Conservation (phyloP, 2,329 filamentous ascomycete genomes). For the Dactylellina sp. region DNA sequence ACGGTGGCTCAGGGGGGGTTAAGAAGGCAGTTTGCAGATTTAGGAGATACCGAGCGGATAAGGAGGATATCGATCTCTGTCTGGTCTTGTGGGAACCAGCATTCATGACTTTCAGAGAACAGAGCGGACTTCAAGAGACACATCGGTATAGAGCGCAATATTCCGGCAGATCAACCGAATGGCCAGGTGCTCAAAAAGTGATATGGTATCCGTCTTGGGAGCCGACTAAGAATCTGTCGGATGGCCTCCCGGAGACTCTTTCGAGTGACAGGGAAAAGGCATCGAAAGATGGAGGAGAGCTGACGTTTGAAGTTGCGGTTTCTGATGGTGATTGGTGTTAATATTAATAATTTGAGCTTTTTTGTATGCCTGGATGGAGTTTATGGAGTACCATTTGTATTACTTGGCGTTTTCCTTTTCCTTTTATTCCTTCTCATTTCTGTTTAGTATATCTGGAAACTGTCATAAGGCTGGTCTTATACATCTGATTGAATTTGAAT, state of each 20-base stretch:
- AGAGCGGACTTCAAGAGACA: conserved; percentile 43
- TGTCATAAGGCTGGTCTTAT: no score
- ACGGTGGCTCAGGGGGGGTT: conserved; percentile 27
- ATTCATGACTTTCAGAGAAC: conserved; percentile 51
- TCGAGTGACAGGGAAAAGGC: conserved; percentile 40
- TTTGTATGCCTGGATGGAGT: not conserved
- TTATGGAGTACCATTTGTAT: conserved; percentile 3
- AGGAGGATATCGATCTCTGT: conserved; percentile 38
- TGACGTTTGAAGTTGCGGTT: conserved; percentile 42
- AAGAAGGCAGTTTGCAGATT: conserved; percentile 45
- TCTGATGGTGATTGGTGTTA: conserved; percentile 53
- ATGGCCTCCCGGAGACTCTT: conserved; percentile 33
- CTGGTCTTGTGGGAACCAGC: conserved; percentile 39
- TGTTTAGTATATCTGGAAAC: no score
- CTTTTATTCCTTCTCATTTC: no score
- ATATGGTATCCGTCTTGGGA: conserved; percentile 55
- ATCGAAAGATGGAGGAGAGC: conserved; percentile 26
- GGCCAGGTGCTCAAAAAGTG: conserved; percentile 50
- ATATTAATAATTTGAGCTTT: not conserved
- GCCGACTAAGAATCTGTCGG: conserved; percentile 33
- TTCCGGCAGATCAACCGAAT: conserved; percentile 37
- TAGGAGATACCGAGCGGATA: conserved; percentile 24
- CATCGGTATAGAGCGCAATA: conserved; percentile 42
- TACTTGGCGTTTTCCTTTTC: conserved; percentile 1
- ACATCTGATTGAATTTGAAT: no score